Conservation (phyloP, 169 alveolate species). For the Plasmodium vivax region DNA sequence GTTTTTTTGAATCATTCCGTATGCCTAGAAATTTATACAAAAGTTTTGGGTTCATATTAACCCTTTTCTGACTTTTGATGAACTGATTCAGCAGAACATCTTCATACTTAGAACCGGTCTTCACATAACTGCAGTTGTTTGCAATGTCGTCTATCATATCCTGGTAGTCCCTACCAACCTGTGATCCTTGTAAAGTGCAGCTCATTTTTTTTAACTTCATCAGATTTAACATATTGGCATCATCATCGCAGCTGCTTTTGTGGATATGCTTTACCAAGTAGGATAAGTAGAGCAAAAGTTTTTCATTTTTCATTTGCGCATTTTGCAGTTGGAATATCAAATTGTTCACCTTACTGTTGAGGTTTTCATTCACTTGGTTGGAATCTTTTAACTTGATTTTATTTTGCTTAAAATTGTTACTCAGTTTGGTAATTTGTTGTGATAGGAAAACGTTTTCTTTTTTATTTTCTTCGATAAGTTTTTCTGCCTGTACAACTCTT, state of each 20-base stretch:
- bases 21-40: neutral
- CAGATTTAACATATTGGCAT: neutral
- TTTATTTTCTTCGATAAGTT: slow-evolving; percentile 39
- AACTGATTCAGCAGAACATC: neutral
- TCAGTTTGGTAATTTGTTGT: slow-evolving; percentile 39
- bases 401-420: slow-evolving; percentile 28
- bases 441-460: slow-evolving; percentile 50
- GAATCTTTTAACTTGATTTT: slow-evolving; percentile 47
- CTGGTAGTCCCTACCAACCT: neutral
- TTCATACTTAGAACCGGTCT: neutral
- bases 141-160: neutral
- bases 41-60: neutral
- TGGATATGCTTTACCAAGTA: slow-evolving; percentile 45
- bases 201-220: slow-evolving; percentile 21
- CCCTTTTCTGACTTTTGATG: slow-evolving; percentile 4
- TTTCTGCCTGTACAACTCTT: slow-evolving; percentile 41
- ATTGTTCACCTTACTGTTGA: slow-evolving; percentile 49
- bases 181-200: neutral
- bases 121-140: slow-evolving; percentile 13
- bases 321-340: slow-evolving; percentile 57
- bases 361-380: slow-evolving; percentile 34
- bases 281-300: slow-evolving; percentile 37
- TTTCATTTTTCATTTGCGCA: slow-evolving; percentile 66
- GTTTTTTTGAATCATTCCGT: neutral
- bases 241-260: neutral